These are phyloP conservation scores for Tuber calosporum DNA, from an alignment of 495 filamentous ascomycete species.

Conservation along the genomic window DNA sequence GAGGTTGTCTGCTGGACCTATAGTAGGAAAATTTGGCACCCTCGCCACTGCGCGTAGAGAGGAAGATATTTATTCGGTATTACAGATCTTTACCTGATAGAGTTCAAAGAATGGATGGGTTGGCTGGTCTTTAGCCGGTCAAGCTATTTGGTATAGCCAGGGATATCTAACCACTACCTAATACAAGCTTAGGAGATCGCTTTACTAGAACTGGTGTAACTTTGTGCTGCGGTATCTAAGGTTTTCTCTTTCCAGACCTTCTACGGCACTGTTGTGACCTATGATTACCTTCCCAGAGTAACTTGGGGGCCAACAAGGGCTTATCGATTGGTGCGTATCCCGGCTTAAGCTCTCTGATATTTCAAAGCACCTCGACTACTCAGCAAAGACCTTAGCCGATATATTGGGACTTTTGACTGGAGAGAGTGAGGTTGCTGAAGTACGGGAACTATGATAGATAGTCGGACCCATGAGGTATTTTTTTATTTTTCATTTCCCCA, in stretches of 20 bases:
- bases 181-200: no score
- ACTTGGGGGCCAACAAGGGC: neutral
- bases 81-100: no score
- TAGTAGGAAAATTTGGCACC: neutral
- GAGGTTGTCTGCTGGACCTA: neutral
- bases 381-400: no score
- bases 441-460: no score
- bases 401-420: neutral
- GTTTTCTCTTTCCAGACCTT: neutral
- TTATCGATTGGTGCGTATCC: neutral
- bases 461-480: neutral
- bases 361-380: neutral
- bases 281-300: neutral
- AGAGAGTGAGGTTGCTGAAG: no score
- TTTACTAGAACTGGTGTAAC: neutral
- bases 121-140: no score
- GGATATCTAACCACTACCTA: no score
- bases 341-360: neutral
- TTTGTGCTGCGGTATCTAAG: neutral
- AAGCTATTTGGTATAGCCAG: no score
- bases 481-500: no score
- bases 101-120: no score
- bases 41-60: neutral
- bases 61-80: neutral
- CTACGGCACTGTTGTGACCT: neutral